Evolutionary conservation across 1,284 basidiomycete genomes (phyloP).

Genomic region (Heterobasidion annosum): DNA sequence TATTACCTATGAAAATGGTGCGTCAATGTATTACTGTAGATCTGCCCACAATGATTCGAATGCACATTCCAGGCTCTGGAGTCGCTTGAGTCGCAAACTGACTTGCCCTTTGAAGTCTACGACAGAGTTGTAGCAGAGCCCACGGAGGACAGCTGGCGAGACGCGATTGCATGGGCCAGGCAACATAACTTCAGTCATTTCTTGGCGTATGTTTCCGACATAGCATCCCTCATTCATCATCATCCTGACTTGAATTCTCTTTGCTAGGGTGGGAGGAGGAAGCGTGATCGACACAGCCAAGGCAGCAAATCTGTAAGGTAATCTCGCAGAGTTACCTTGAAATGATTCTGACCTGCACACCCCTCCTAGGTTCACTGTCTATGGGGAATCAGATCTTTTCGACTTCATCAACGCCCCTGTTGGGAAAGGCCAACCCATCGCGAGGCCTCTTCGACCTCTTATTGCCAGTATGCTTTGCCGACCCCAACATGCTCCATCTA

Average conservation of each 20-base stretch:
- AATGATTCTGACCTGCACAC: not conserved
- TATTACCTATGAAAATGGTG: slow-evolving; percentile 79
- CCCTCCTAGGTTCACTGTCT: slow-evolving; percentile 62
- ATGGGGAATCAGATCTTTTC: slow-evolving; percentile 86
- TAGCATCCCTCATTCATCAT: not conserved
- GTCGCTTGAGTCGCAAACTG: slow-evolving; percentile 63
- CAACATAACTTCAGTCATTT: slow-evolving; percentile 88
- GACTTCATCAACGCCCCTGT: slow-evolving; percentile 98
- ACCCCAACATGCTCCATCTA: not conserved
- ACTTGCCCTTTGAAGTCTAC: slow-evolving; percentile 78
- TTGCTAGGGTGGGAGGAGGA: slow-evolving; percentile 79
- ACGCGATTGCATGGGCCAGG: slow-evolving; percentile 86
- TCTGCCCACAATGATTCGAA: not conserved
- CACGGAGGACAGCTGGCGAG: slow-evolving; percentile 82
- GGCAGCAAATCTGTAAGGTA: slow-evolving; percentile 78
- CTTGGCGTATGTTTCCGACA: slow-evolving; percentile 59
- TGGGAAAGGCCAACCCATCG: slow-evolving; percentile 85
- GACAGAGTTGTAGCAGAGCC: slow-evolving; percentile 86
- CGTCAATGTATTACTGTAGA: slow-evolving; percentile 15
- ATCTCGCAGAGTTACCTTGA: not conserved
- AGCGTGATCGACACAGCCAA: slow-evolving; percentile 96
- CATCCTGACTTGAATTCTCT: not conserved
- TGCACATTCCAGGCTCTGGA: slow-evolving; percentile 52
- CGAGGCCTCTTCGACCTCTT: slow-evolving; percentile 69
- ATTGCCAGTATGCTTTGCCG: slow-evolving; percentile 54